A percentile compares a stretch with the other conserved stretches of the same genome.
Evolutionary conservation across 805 yeast genomes (phyloP).

Genomic region (Hanseniaspora lachancei): DNA sequence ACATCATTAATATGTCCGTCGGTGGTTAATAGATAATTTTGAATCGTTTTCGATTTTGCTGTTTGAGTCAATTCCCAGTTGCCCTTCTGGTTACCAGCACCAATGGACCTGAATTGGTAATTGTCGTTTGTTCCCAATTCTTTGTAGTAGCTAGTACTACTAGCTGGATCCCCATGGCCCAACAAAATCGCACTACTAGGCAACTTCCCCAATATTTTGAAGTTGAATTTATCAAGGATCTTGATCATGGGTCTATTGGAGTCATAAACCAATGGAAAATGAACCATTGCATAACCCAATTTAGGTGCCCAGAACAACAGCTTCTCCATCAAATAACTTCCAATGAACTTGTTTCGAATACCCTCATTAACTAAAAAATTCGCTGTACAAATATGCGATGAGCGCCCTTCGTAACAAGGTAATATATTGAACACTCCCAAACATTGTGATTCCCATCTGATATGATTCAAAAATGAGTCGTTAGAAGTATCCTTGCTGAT

Average conservation of each 20-base stretch:
- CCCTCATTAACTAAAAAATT: conserved; percentile 85
- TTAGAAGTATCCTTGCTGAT: conserved; percentile 14
- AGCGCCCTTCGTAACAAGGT: conserved; percentile 85
- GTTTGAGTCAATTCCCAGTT: background rate
- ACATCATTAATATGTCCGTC: conserved; percentile 11
- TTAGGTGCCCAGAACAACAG: conserved; percentile 83
- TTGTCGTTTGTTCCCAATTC: conserved; percentile 35
- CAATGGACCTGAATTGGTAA: conserved; percentile 14
- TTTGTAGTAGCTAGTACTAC: conserved; percentile 72
- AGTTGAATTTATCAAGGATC: conserved; percentile 63
- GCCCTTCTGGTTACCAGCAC: background rate
- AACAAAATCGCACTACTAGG: conserved; percentile 81
- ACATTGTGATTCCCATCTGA: conserved; percentile 88
- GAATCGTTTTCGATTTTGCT: conserved; percentile 5
- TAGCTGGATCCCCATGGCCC: conserved; percentile 74
- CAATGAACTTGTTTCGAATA: conserved; percentile 83
- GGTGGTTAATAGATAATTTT: conserved; percentile 7
- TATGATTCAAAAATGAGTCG: conserved; percentile 23
- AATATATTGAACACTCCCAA: conserved; percentile 75
- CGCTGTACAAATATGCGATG: conserved; percentile 85
- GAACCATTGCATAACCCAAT: conserved; percentile 71
- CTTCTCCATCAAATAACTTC: conserved; percentile 70
- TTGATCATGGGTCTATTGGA: conserved; percentile 72
- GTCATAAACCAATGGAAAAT: conserved; percentile 78
- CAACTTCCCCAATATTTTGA: conserved; percentile 64